Evolutionary conservation across 768 basidiomycete genomes (phyloP).

Genomic region (Candolleomyces aberdarensis): DNA sequence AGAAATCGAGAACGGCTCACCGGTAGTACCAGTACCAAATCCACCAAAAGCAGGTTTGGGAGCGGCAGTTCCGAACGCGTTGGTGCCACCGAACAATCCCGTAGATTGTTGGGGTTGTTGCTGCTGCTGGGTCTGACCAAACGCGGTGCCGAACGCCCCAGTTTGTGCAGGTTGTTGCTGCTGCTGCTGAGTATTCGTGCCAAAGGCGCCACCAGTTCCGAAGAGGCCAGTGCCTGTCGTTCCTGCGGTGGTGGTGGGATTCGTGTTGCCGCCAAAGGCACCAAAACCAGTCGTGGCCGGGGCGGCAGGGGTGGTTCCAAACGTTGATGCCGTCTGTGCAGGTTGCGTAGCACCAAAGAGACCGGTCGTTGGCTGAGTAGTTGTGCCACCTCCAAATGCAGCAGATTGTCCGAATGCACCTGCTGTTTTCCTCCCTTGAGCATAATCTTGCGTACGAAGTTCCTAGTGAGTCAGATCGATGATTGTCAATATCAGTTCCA

Average conservation of each 20-base stretch:
- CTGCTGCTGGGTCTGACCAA: constrained; percentile 43
- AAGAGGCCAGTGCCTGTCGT: constrained; percentile 34
- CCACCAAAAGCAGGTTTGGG: constrained; percentile 36
- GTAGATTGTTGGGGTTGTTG: constrained; percentile 30
- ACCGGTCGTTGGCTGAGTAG: constrained; percentile 34
- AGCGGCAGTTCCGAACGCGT: constrained; percentile 31
- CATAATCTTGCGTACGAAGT: constrained; percentile 73
- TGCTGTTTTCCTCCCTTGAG: constrained; percentile 67
- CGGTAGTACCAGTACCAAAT: constrained; percentile 26
- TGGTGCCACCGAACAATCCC: constrained; percentile 18
- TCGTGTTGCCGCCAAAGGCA: constrained; percentile 13
- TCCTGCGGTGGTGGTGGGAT: constrained; percentile 11
- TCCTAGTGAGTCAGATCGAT: constrained; percentile 41
- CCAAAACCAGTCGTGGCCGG: constrained; percentile 38
- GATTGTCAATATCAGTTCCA: constrained; percentile 4
- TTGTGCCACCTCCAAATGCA: constrained; percentile 33
- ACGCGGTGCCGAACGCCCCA: constrained; percentile 43
- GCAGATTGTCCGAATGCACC: constrained; percentile 56
- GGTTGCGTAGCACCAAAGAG: constrained; percentile 48
- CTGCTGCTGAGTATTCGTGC: constrained; percentile 25
- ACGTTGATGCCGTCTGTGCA: constrained; percentile 28
- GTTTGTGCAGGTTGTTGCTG: constrained; percentile 22
- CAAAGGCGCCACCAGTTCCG: constrained; percentile 27
- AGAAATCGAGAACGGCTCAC: background rate
- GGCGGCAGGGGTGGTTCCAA: constrained; percentile 29